Evolutionary conservation across 2,329 filamentous ascomycete genomes (phyloP).

Genomic region (Neofusicoccum cordaticola): DNA sequence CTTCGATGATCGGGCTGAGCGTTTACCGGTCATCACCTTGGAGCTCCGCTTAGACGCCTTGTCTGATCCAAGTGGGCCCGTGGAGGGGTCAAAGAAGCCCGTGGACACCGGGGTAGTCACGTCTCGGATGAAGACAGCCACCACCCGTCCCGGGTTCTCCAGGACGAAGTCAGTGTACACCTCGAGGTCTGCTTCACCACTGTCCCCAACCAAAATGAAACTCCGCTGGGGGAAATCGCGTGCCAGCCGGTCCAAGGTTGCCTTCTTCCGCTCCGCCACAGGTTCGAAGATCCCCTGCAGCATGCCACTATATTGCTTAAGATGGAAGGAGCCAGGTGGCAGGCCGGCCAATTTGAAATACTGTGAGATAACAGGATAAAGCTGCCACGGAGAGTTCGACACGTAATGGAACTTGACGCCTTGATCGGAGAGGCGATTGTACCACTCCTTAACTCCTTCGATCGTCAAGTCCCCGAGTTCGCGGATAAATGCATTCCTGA

Average conservation of each 20-base stretch:
- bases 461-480: constrained; percentile 79
- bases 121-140: constrained; percentile 91
- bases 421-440: constrained; percentile 69
- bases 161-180: constrained; percentile 93
- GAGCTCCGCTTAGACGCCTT: constrained; percentile 24
- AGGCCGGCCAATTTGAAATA: constrained; percentile 80
- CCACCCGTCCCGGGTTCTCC: constrained; percentile 76
- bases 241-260: constrained; percentile 79
- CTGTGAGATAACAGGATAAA: constrained; percentile 83
- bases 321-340: constrained; percentile 83
- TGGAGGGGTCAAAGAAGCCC: constrained; percentile 73
- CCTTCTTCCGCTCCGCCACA: constrained; percentile 90
- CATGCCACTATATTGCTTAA: constrained; percentile 97
- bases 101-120: constrained; percentile 76
- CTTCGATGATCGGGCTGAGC: constrained; percentile 19
- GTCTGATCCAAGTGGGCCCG: constrained; percentile 36
- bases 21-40: constrained; percentile 17
- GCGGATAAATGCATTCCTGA: constrained; percentile 90
- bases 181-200: constrained; percentile 93
- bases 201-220: constrained; percentile 92
- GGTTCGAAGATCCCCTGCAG: constrained; percentile 97
- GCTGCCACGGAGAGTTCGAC: constrained; percentile 98
- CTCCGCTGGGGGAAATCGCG: constrained; percentile 84
- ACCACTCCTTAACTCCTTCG: constrained; percentile 88
- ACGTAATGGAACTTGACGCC: constrained; percentile 94